These are phyloP conservation scores for Atkinsonella texensis DNA, from an alignment of 2,329 filamentous ascomycete species.

Conservation along the genomic window DNA sequence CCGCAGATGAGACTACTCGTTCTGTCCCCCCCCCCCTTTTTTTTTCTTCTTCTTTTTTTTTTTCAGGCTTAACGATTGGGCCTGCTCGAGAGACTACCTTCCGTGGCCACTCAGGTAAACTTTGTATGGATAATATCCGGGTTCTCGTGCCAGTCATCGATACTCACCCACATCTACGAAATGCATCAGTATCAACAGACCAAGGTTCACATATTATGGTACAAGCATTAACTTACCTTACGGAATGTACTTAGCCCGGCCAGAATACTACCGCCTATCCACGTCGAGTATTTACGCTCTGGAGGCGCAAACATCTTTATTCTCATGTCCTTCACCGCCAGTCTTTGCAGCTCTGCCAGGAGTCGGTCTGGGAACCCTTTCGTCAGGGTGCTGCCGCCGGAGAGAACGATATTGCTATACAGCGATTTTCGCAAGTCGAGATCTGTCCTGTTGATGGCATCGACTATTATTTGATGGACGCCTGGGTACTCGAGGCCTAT, in stretches of 20 bases:
- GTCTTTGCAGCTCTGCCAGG: conserved; percentile 78
- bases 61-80: too few relatives aligned
- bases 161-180: conserved; percentile 93
- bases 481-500: conserved; percentile 95
- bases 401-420: conserved; percentile 94
- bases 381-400: conserved; percentile 88
- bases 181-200: too few relatives aligned
- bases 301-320: conserved; percentile 99
- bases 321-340: conserved; percentile 97
- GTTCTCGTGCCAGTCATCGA: conserved; percentile 99
- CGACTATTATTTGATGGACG: conserved; percentile 94
- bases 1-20: too few relatives aligned
- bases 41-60: too few relatives aligned
- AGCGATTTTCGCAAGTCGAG: conserved; percentile 89
- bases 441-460: conserved; percentile 89
- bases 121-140: conserved; percentile 98
- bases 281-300: conserved; percentile 96
- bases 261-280: conserved; percentile 96
- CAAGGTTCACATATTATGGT: conserved; percentile 6
- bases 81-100: too few relatives aligned
- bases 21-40: too few relatives aligned
- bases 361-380: conserved; percentile 93
- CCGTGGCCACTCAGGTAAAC: conserved; percentile 53
- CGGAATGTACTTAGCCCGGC: conserved; percentile 95
- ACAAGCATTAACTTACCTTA: conserved; percentile 54